Base-by-base conservation (phyloP, 805 yeast species). In the Saturnispora zaruensis region DNA sequence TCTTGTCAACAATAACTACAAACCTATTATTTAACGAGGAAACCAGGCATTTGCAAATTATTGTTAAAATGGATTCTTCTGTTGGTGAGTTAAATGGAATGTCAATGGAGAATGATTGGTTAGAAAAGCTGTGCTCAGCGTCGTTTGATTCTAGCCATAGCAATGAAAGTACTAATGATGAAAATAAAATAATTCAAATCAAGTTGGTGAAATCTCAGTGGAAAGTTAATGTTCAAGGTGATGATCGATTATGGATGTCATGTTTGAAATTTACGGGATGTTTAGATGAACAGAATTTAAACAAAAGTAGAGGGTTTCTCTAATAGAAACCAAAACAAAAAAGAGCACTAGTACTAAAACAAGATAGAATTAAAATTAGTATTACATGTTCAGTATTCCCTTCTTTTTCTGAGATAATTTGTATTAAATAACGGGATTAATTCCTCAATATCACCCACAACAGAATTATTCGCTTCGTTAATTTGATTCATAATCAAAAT, bases 361-460 rank as follows among this genome's bases (percentile, higher is more conserved):
- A 28, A 28, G 13, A 2, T 28, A 28, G 32, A 28, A 28, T 28
- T 28, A 28, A 28, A 28, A 24, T 14, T n/a, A 3, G 20, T 21
- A 25, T 25, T 41, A 41, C 6, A 20, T 2, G 8, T 23, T 63
- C 63, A 80, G 62, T 80, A 82, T 57, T 81, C 86, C 61, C 84
- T 76, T 66, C 86, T 73, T 64, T 81, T 81, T 60, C 85, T 76
- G 54, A 81, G 66, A 41, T 75, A 70, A 50, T 72, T 71, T 33
- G 75, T 69, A 36, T 73, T 71, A 60, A 78, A 79, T 53, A 81
- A 71, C 14, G 85, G 84, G 55, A 77, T 68, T 41, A 73, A 59
- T 40, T 65, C 66, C 2, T 72, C 74, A 2, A 63, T 34, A 32
- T 56, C 58, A 42, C 54, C 66, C 42, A 65, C 51, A 28, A 54